Evolutionary conservation across 139 green algal genomes (phyloP), one percentile per base, ranked within the genome.

Genomic region (Yamagishiella unicocca): DNA sequence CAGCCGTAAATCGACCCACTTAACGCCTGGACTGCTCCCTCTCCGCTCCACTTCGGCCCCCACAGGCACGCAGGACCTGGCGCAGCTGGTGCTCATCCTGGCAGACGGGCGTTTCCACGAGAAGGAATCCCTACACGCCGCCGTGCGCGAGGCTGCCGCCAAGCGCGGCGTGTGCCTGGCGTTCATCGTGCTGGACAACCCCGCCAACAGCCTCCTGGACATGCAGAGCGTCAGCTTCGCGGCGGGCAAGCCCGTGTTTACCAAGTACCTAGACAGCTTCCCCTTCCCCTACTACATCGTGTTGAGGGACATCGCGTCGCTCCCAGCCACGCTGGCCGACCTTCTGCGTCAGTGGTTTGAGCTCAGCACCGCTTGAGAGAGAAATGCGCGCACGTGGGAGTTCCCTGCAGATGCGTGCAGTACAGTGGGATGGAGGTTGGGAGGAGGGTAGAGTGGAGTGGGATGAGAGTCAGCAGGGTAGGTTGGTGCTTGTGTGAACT

Each of bases 211-310:
- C 83, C 90, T 99, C 64, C 86, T 99, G 46, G 96, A 99, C 84
- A 96, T 98, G 95, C 94, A 98, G 92, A 95, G 89, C 9, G 98
- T 99, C 50, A 92, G 74, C 38, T 99, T 99, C 89, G 50, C 68
- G 40, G 72, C 50, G 37, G 98, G 98, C 76, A 95, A 96, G 90
- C 97, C 98, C 1, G 90, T 94, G 33, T 99, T 99, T 90, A 94
- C 85, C 37, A 95, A 94, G 71, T 99, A 99, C 94, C 91, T 99
- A 83, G 98, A 99, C 91, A 95, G 88, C 67, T 99, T 99, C 90
- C 98, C 98, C 29, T 99, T 99, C 86, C 98, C 98, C 0, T 98
- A 96, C 90, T 99, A 99, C 93, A 96, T 99, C 43, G 87, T 99
- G 53, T 89, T 99, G 83, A 81, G 94, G 5, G 97, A 99, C 88